Evolutionary conservation across 2,329 filamentous ascomycete species (phyloP).

Genomic region (Ilyonectria robusta): DNA sequence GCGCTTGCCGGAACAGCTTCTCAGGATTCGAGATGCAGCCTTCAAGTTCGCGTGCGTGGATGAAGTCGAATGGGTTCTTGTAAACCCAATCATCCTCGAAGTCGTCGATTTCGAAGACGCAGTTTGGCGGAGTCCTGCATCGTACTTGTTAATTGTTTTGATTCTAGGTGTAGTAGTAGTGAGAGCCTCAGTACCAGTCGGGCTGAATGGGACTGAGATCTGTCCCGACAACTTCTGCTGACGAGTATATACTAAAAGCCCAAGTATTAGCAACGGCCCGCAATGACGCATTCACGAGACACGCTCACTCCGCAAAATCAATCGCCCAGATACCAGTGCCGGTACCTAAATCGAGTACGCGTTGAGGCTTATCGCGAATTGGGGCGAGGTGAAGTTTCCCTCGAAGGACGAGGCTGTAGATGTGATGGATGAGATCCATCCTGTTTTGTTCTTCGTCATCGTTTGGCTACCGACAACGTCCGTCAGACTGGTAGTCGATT

Average conservation of each 20-base stretch:
- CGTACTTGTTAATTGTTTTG: not conserved
- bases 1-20: not conserved
- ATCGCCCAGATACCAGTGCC: not conserved
- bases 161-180: not conserved
- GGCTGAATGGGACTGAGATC: slow-evolving; percentile 1
- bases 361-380: not conserved
- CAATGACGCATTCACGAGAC: not conserved
- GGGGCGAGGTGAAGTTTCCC: not conserved
- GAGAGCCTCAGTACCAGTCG: not conserved
- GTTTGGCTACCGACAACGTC: not conserved
- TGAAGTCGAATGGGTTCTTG: not conserved
- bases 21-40: not conserved
- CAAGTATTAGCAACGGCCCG: not conserved
- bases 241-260: not conserved
- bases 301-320: not conserved
- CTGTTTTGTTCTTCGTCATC: not conserved
- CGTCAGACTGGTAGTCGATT: not conserved
- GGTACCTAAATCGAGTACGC: not conserved
- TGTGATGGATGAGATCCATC: not conserved
- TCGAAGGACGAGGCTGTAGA: not conserved
- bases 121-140: not conserved
- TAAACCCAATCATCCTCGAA: not conserved
- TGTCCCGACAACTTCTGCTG: slow-evolving; percentile 1
- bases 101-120: not conserved
- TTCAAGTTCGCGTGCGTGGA: not conserved